Base-by-base conservation (phyloP, 2,329 filamentous ascomycete genomes). In the Aspergillus sclerotialis region DNA sequence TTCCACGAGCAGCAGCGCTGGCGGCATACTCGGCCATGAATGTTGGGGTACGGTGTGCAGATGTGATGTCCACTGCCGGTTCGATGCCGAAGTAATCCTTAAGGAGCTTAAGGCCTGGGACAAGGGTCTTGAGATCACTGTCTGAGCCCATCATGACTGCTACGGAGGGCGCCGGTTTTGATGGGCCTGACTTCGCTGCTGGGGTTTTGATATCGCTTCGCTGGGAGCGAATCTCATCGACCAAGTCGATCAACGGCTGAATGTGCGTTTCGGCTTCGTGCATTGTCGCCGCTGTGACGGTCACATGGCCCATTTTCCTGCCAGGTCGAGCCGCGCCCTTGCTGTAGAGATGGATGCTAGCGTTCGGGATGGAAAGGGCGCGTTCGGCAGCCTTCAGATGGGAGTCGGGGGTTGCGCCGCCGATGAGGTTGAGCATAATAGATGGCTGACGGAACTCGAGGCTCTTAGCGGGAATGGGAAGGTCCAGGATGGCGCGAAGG, bases 261-360 rank as follows among this genome's bases (percentile, higher is more conserved):
- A 82, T 76, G 10, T 80, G 73, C 11, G 72, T 68, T 55, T 84
- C 76, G n/a, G 82, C 78, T 49, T 80, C 72, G 24, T 74, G 66
- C 54, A 89, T 78, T 0, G 76, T 78, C 9, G 75, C 69, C 1
- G 79, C 80, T 2, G 84, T 84, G 24, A 94, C 66, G 1, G 89
- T 96, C 47, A 98, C 78, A 60, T 98, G 92, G 8, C 90, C 90
- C 67, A 96, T 96, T 63, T 96, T 98, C 29, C 92, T 81, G 21
- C 86, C 83, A 4, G 85, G 86, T 49, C 88, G 85, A 16, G 88
- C 84, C 30, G 76, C 78, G 8, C 76, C 77, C 64, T 96, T 96
- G 52, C 89, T 89, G 65, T 98, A 98, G 30, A 95, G 76, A 53
- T 98, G 90, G 8, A 95, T 72, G 33, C 69, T 73, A 24, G 74